Evolutionary conservation across 305 asterid species (phyloP).

Genomic region (Galium porrigens): DNA sequence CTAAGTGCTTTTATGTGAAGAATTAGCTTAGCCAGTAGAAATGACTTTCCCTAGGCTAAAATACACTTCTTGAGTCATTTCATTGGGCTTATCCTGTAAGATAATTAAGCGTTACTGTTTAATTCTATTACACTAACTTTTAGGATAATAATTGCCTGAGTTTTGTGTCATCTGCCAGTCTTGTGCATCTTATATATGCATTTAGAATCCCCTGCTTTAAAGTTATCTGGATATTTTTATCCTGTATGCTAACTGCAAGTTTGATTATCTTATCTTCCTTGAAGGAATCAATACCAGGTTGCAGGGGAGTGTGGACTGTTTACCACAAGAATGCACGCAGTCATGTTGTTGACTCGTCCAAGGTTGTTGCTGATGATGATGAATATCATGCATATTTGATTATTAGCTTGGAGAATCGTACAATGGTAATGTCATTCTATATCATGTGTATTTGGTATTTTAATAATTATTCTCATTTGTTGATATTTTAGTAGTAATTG

Average conservation of each 20-base stretch:
- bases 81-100: not conserved
- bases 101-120: too few relatives aligned
- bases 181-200: not conserved
- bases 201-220: not conserved
- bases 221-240: slow-evolving; percentile 3
- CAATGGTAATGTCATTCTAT: slow-evolving; percentile 54
- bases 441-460: slow-evolving; percentile 35
- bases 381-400: slow-evolving; percentile 93
- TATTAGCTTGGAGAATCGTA: slow-evolving; percentile 85
- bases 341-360: slow-evolving; percentile 46
- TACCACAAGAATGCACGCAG: slow-evolving; percentile 76
- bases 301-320: slow-evolving; percentile 96
- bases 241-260: slow-evolving; percentile 3
- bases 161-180: not conserved
- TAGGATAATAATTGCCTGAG: not conserved
- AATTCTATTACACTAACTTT: not conserved
- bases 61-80: not conserved
- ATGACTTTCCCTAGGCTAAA: not conserved
- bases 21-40: not conserved
- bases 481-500: slow-evolving; percentile 29
- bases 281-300: slow-evolving; percentile 87
- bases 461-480: not conserved
- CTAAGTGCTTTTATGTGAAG: not conserved
- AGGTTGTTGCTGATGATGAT: slow-evolving; percentile 66
- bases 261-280: slow-evolving; percentile 12